These are phyloP conservation scores for Peronospora farinosa DNA, from an alignment of 352 stramenopile genomes.

Conservation along the genomic window DNA sequence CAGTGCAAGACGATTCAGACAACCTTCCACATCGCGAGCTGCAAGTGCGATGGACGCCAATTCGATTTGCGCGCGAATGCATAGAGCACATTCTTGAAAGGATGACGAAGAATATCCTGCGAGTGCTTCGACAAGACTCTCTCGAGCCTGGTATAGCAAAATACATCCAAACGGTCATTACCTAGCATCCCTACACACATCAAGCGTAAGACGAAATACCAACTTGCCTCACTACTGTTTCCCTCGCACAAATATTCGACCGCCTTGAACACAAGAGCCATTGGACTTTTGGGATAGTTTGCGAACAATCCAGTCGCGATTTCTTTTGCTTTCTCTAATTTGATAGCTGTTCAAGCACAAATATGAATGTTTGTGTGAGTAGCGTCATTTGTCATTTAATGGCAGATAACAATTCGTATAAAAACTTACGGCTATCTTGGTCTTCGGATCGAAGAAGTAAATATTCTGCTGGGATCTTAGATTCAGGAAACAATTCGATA, in stretches of 20 bases:
- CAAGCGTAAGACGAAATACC: neutral
- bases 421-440: conserved; percentile 53
- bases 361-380: neutral
- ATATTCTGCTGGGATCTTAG: conserved; percentile 59
- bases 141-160: conserved; percentile 32
- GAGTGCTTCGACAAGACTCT: conserved; percentile 47
- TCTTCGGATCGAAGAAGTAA: conserved; percentile 73
- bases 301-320: conserved; percentile 26
- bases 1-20: conserved; percentile 41
- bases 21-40: conserved; percentile 53
- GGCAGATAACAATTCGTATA: neutral
- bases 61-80: conserved; percentile 48
- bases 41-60: conserved; percentile 42
- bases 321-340: conserved; percentile 19
- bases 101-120: conserved; percentile 54
- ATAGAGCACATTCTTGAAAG: conserved; percentile 59
- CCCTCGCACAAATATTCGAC: conserved; percentile 22
- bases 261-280: conserved; percentile 44
- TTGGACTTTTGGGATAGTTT: conserved; percentile 40
- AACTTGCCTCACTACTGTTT: conserved; percentile 28
- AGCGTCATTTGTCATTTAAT: neutral
- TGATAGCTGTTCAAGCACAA: conserved; percentile 32
- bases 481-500: conserved; percentile 47
- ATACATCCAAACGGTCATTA: conserved; percentile 1
- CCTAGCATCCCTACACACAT: neutral